Evolutionary conservation across 495 filamentous ascomycete genomes (phyloP), one percentile per base, ranked within the genome.

Genomic region (Penicillium cinerascens): DNA sequence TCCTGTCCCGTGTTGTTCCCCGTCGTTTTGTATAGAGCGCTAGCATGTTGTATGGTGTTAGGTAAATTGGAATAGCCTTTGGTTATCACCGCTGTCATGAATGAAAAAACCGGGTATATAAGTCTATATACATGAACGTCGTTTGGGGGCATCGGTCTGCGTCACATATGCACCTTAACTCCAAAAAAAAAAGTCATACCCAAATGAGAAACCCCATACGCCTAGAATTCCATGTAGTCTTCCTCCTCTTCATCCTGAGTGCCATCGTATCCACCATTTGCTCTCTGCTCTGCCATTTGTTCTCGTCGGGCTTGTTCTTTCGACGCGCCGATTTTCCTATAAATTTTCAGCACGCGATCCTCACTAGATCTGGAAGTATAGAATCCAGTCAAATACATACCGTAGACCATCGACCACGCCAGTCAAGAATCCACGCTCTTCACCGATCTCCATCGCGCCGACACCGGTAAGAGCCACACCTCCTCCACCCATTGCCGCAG

Each of bases 341-440:
- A 20, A 17, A 42, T 18, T 7, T 7, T 39, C 4, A 39, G 37
- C 15, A 18, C 7, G 18, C 6, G 15, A 13, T 2, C 37, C 18
- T 39, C 37, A n/a, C 22, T 2, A 33, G 1, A 33, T 0, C 29
- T 33, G 29, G 2, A 13, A 1, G 10, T 13, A 33, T 33, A 13
- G 10, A 10, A 3, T 3, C 26, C 26, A 29, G 5, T 38, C 1
- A n/a, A n/a, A 36, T 6, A 61, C 65, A 60, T 73, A 74, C 78
- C 92, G 79, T 56, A 97, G 78, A 23, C 87, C 87, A 72, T 98
- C 92, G 55, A 97, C 84, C 8, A 96, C 89, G 1, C 88, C 88
- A 21, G 81, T 65, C 58, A 97, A 81, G 63, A 97, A 97, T 0
- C 82, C 88, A 58, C 93, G 80, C 44, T 85, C 87, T 68, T 97